These are phyloP conservation scores for Termitomyces eurrhizus DNA, from an alignment of 768 basidiomycete species.

Conservation along the genomic window DNA sequence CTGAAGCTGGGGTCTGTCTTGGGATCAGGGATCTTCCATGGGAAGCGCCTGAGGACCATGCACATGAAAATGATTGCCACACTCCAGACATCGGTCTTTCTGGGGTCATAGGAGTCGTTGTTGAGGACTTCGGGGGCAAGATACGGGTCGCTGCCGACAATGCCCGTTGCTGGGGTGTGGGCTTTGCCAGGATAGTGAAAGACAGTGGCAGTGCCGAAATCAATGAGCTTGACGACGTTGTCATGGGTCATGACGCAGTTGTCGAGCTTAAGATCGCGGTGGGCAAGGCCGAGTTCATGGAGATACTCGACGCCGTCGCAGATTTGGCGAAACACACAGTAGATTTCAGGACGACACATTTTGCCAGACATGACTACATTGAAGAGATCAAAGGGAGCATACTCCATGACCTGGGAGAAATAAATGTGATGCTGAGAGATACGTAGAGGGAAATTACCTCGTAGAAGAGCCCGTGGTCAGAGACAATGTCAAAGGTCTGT, in stretches of 20 bases:
- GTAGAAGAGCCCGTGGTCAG: constrained; percentile 96
- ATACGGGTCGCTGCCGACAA: constrained; percentile 98
- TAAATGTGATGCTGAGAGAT: constrained; percentile 6
- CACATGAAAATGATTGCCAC: constrained; percentile 99
- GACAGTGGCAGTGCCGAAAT: constrained; percentile 99
- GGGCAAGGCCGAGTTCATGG: constrained; percentile 95
- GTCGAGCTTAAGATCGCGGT: constrained; percentile 98
- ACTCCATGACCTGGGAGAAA: constrained; percentile 89
- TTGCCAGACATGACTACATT: constrained; percentile 99
- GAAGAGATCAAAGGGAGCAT: constrained; percentile 97
- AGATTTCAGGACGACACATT: constrained; percentile 97
- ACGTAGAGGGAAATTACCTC: constrained; percentile 50
- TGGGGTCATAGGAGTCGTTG: constrained; percentile 83
- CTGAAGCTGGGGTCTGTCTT: constrained; percentile 91
- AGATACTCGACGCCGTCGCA: constrained; percentile 98
- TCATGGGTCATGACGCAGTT: constrained; percentile 98
- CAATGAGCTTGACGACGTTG: constrained; percentile 97
- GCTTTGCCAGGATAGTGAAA: constrained; percentile 97
- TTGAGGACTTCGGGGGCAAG: constrained; percentile 93
- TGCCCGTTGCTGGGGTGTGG: constrained; percentile 73
- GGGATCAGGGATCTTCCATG: constrained; percentile 97
- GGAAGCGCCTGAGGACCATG: constrained; percentile 96
- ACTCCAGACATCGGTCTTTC: constrained; percentile 98
- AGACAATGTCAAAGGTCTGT: constrained; percentile 96
- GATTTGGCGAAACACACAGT: constrained; percentile 98